Conservation (phyloP, 495 filamentous ascomycete species). For the Neurospora africana region DNA sequence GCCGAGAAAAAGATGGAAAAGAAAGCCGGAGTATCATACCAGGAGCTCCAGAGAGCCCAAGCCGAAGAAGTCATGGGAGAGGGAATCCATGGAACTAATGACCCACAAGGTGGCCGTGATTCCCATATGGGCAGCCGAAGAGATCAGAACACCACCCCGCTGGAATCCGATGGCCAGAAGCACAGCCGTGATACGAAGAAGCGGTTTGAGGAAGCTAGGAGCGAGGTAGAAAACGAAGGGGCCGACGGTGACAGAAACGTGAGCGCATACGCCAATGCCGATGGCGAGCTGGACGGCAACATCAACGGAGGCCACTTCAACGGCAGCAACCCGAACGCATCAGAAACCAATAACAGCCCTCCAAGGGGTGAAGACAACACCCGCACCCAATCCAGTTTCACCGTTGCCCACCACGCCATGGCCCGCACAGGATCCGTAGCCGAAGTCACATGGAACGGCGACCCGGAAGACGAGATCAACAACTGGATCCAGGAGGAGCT, state of each 20-base stretch:
- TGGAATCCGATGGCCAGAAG: conserved; percentile 5
- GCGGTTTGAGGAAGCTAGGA: neutral
- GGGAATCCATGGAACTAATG: conserved; percentile 51
- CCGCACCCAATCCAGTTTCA: conserved; percentile 29
- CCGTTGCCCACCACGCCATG: conserved; percentile 77
- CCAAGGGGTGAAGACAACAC: neutral
- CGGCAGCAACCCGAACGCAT: conserved; percentile 16
- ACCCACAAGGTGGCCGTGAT: conserved; percentile 30
- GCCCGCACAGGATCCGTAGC: conserved; percentile 51
- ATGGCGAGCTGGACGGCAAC: conserved; percentile 24
- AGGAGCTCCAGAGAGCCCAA: conserved; percentile 74
- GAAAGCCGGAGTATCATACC: conserved; percentile 68
- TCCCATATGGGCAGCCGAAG: conserved; percentile 28
- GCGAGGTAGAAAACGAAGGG: neutral
- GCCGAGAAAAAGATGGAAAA: conserved; percentile 60
- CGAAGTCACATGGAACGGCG: conserved; percentile 63
- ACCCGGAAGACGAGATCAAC: conserved; percentile 57
- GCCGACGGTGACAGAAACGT: neutral
- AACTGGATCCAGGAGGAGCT: conserved; percentile 93
- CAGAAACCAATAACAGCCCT: conserved; percentile 26
- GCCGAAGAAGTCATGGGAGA: conserved; percentile 78
- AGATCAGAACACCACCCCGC: conserved; percentile 24
- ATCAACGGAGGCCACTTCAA: conserved; percentile 51
- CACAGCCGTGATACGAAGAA: conserved; percentile 21
- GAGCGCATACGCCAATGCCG: neutral